Base-by-base conservation (phyloP, 192 early-diverging fungal species). In the Umbelopsis ramanniana region DNA sequence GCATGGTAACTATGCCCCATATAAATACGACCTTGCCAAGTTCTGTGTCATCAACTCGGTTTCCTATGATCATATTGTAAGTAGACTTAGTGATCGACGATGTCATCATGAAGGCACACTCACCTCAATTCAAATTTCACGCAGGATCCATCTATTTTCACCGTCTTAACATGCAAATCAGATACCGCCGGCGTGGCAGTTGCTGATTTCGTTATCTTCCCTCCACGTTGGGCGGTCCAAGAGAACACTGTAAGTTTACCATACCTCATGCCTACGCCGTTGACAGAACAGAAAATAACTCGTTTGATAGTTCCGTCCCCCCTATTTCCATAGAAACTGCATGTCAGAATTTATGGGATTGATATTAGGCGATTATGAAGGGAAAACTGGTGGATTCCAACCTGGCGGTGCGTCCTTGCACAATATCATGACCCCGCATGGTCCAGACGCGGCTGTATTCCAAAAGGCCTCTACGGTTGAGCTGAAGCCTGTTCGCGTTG, bases 261-360 rank as follows among this genome's bases (percentile, higher is more conserved):
- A 68, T 17, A 24, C 45, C 17, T 69, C 38, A 33, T 23, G 10
- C 15, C 0, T 77, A 19, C 17, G 47, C 21, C 15, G 54, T 35
- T 70, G 46, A 55, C 23, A n/a, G 21, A 29, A 45, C 2, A 15
- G 53, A 10, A 23, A 54, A 14, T 46, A 14, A n/a, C 43, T 26
- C 23, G 23, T 55, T 43, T 57, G 67, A 23, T 35, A 86, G 83
- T 92, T 93, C 84, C 88, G 96, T 22, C 97, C 96, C 53, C 97
- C 97, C 46, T 98, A 94, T 79, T 97, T 93, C 83, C 97, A 98
- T 82, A 93, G 97, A 55, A 98, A 98, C 86, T 95, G 89, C 81
- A 97, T 97, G 95, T 90, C 93, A 68, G 97, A 98, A 84, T 98
- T 97, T 83, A 97, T 98, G 96, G 97, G 97, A 19, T 82, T 98